Base-by-base conservation (phyloP, 2,329 filamentous ascomycete species). In the Colletotrichum horii region DNA sequence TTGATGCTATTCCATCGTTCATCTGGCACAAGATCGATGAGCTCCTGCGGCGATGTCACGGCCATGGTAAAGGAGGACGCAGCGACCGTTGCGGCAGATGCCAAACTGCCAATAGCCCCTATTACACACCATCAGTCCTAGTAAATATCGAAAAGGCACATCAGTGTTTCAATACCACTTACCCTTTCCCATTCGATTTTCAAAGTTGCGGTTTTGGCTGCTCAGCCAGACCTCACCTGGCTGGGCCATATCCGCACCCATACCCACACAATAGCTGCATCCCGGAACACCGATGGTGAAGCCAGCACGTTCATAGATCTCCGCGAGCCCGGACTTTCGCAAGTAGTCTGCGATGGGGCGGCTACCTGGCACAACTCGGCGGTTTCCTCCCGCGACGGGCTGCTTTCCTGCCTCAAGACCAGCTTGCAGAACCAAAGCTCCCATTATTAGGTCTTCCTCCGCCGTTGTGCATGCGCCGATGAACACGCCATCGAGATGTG, bases 381-480 rank as follows among this genome's bases (percentile, higher is more conserved):
- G 78, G 43, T 83, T 84, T 2, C 86, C 86, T 4, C 80, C 77
- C 6, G 64, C 65, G 4, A 82, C 74, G 2, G 83, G 83, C 38
- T 71, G 78, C 67, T 82, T 70, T 3, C 83, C 83, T 28, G 76
- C 78, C 26, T 82, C 78, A 11, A 88, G 72, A 0, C 85, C 86
- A 8, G 80, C 79, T 68, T 85, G 80, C 0, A 88, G 80, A 4
- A 88, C 84, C 6, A 88, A 79, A 0, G 83, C 86, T 0, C 80
- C 86, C 7, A 88, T 79, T 15, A 88, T 82, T 2, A 88, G 78
- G 69, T 88, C 86, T 77, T 88, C 86, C 68, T 87, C 85, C 0
- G 86, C 81, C 1, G 86, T 88, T 2, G 87, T 88, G 77, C 86
- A 88, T 3, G 87, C 87, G 2, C 87, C 87, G 26, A 88, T 88